Evolutionary conservation across 495 filamentous ascomycete genomes (phyloP).

Genomic region (Amorphotheca resinae): DNA sequence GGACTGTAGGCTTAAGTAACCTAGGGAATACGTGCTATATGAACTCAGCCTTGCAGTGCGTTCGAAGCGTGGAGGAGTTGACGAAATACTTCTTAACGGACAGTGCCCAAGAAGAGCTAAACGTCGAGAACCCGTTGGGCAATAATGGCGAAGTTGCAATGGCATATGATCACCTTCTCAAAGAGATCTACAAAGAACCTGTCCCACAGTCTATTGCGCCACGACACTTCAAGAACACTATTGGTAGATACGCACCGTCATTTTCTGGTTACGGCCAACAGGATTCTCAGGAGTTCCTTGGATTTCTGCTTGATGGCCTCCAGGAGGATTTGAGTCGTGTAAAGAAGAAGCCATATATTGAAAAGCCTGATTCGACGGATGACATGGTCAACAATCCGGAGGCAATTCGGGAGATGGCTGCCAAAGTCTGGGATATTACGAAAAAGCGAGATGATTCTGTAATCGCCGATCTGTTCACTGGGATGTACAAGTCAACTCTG

Average conservation of each 20-base stretch:
- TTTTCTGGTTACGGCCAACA: conserved; percentile 96
- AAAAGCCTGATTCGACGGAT: conserved; percentile 95
- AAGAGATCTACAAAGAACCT: conserved; percentile 55
- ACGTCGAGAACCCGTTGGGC: conserved; percentile 68
- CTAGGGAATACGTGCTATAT: conserved; percentile 97
- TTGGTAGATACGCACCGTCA: conserved; percentile 65
- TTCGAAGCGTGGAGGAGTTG: conserved; percentile 82
- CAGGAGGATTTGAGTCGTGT: conserved; percentile 93
- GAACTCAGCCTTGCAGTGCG: conserved; percentile 92
- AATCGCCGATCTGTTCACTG: conserved; percentile 86
- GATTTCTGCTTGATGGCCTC: conserved; percentile 85
- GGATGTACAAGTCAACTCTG: conserved; percentile 95
- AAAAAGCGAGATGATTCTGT: conserved; percentile 89
- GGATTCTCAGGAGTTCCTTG: conserved; percentile 95
- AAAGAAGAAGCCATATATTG: conserved; percentile 90
- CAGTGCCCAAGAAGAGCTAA: conserved; percentile 65
- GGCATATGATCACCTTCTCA: conserved; percentile 61
- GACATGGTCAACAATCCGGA: conserved; percentile 79
- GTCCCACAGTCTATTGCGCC: conserved; percentile 54
- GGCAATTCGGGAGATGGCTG: conserved; percentile 68
- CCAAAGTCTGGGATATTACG: conserved; percentile 81
- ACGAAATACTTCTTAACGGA: conserved; percentile 77
- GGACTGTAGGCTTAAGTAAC: conserved; percentile 74
- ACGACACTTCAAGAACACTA: conserved; percentile 61
- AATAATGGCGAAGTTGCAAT: conserved; percentile 74